Evolutionary conservation across 1,284 basidiomycete genomes (phyloP).

Genomic region (Rhodotorula sp.): DNA sequence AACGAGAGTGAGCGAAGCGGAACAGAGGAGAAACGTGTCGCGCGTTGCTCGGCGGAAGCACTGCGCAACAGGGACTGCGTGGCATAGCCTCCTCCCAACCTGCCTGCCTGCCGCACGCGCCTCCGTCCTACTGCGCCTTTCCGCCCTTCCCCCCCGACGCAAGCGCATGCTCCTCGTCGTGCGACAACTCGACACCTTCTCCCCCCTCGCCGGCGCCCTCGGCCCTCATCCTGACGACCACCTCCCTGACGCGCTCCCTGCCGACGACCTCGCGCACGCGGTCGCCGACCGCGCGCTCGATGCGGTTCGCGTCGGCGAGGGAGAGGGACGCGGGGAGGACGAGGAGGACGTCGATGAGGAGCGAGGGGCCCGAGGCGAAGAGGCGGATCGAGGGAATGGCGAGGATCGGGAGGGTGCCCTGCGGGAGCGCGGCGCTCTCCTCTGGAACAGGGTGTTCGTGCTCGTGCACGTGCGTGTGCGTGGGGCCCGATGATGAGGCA

Average conservation of each 20-base stretch:
- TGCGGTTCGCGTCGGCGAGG: conserved; percentile 14
- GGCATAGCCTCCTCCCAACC: no score
- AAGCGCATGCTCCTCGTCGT: background rate
- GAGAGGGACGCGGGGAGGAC: conserved; percentile 23
- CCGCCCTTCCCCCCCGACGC: background rate
- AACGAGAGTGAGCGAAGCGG: no score
- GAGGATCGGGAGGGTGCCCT: conserved; percentile 30
- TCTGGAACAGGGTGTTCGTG: no score
- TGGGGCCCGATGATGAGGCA: background rate
- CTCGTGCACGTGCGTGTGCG: background rate
- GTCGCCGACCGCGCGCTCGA: conserved; percentile 18
- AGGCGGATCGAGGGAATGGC: conserved; percentile 35
- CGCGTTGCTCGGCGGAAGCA: no score
- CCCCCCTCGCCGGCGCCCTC: conserved; percentile 8
- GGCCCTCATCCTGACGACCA: conserved; percentile 34
- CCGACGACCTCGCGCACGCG: conserved; percentile 21
- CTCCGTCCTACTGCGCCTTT: background rate
- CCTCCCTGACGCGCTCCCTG: conserved; percentile 32
- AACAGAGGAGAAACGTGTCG: no score
- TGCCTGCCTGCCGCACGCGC: no score
- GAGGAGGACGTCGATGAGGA: conserved; percentile 36
- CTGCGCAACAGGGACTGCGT: no score
- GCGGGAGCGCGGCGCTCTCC: background rate
- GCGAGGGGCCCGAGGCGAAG: conserved; percentile 35
- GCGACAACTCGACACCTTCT: background rate